Base-by-base conservation (phyloP, 2,329 filamentous ascomycete species). In the Sarocladium kiliense region DNA sequence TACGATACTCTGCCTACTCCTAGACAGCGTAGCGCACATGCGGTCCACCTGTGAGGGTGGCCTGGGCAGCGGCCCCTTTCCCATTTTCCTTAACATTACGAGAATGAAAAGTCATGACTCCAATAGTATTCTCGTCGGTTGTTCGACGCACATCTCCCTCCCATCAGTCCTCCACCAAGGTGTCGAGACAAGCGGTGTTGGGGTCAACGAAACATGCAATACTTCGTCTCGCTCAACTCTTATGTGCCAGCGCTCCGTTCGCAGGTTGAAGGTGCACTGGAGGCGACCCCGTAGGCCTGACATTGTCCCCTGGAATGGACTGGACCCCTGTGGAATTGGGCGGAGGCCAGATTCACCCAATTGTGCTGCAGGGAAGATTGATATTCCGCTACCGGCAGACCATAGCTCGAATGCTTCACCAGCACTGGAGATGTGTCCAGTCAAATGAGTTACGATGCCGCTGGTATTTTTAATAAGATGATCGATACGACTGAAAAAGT, bases 291-390 rank as follows among this genome's bases (percentile, higher is more conserved):
- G 26, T 49, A 27, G 44, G 25, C 26, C 26, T 18, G n/a, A n/a
- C 23, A 7, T 27, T 11, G 23, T 26, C 47, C 47, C 47, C 47
- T 14, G 18, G 47, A 51, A 51, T 27, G 27, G 47, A 34, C 47
- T 53, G 50, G 50, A 53, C 50, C 50, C 50, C 50, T 53, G 44
- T 49, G 50, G 50, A 53, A 39, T 25, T 39, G 12, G 36, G 50
- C 32, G 50, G 50, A 53, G 50, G 50, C 50, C 50, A 53, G 50
- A 53, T 53, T 53, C n/a, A 19, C 50, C 39, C 10, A n/a, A 7
- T 6, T 12, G 6, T 9, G 6, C 12, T 23, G 25, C 5, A 34
- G 27, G 47, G 47, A 51, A 21, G 27, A 51, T 19, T 19, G 18
- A 51, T 51, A 23, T 21, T 51, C 47, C 47, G 27, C 3, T 14